These are phyloP conservation scores for Backusella liffmaniae DNA, from an alignment of 192 early-diverging fungal species.

Conservation along the genomic window DNA sequence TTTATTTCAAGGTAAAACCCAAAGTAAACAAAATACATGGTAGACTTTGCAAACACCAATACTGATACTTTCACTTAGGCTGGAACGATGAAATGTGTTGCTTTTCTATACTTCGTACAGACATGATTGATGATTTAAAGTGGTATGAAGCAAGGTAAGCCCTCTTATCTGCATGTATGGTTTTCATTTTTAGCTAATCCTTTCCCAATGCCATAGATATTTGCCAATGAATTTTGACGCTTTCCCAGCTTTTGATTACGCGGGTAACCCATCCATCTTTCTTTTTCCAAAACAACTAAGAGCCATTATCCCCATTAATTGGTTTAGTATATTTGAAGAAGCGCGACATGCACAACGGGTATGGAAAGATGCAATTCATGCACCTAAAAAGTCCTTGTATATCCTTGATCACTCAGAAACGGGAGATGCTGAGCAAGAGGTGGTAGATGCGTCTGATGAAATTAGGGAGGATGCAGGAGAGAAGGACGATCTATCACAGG, in stretches of 20 bases:
- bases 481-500: not conserved
- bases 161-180: not conserved
- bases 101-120: conserved; percentile 36
- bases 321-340: conserved; percentile 41
- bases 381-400: not conserved
- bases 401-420: not conserved
- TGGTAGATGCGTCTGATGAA: not conserved
- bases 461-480: not conserved
- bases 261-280: conserved; percentile 35
- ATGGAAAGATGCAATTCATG: conserved; percentile 12
- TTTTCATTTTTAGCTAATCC: not conserved
- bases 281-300: conserved; percentile 30
- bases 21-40: not conserved
- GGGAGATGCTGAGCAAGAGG: not conserved
- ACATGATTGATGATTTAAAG: conserved; percentile 24
- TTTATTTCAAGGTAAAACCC: conserved; percentile 34
- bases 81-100: conserved; percentile 47
- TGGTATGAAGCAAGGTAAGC: conserved; percentile 35
- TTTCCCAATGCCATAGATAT: not conserved
- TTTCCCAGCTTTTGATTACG: conserved; percentile 33
- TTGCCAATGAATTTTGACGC: conserved; percentile 37
- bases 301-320: conserved; percentile 31
- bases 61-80: conserved; percentile 8
- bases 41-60: not conserved
- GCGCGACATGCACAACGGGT: conserved; percentile 31